Percentiles rank a stretch among this genome's conserved stretches.
Evolutionary conservation across 306 rosid genomes (phyloP).

Genomic region (Malus domestica): ASM211411v1 NC_041796.1:8837001-8837500

Average conservation of each 20-base stretch:
- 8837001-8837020: too few species aligned
- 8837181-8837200: slow-evolving; percentile 38
- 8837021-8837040: neutral
- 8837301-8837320: slow-evolving; percentile 85
- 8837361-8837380: too few species aligned
- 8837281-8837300: slow-evolving; percentile 54
- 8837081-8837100: too few species aligned
- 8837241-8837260: slow-evolving; percentile 70
- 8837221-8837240: slow-evolving; percentile 53
- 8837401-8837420: too few species aligned
- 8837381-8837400: too few species aligned
- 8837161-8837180: slow-evolving; percentile 49
- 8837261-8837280: slow-evolving; percentile 60
- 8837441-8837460: neutral
- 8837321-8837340: slow-evolving; percentile 41
- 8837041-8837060: neutral
- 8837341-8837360: too few species aligned
- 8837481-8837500: neutral
- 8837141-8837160: slow-evolving; percentile 40
- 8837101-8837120: slow-evolving; percentile 4
- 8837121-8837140: neutral
- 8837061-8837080: too few species aligned
- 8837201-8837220: slow-evolving; percentile 61
- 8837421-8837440: neutral
- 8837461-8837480: neutral